Base-by-base conservation (phyloP, 2,329 filamentous ascomycete species). In the Colletotrichum falcatum region DNA sequence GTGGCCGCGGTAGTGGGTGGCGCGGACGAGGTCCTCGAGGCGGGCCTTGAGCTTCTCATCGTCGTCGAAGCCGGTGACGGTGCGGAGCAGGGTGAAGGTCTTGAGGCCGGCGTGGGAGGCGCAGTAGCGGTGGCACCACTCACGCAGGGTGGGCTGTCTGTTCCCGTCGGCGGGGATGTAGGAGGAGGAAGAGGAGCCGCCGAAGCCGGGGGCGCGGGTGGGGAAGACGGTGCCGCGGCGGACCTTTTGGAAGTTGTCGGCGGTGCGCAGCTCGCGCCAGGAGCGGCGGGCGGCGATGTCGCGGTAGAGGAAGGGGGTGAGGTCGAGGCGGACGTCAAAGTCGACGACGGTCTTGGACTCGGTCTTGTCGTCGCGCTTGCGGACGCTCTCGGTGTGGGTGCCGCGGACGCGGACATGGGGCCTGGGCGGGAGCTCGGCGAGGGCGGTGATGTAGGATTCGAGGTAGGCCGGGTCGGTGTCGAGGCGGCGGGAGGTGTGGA, bases 71-170 rank as follows among this genome's bases (percentile, higher is more conserved):
- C 91, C 91, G 0, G 83, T 78, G 59, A 94, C 82, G 39, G 80
- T 80, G 11, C 88, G 83, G 72, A 81, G 80, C 26, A 91, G 79
- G 1, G 79, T 76, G 73, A 91, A 89, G 54, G 79, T 83, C 76
- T 91, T 91, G 42, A 93, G 82, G 11, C 82, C 82, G 1, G 88
- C 83, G 28, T 83, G 81, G 73, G 86, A 89, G 2, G 86, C 86
- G 75, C 88, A 90, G 80, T 89, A 95, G 48, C 86, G 85, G 68
- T 91, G 87, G 74, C 91, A 93, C 92, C 92, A 94, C 69, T 90
- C 86, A 11, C 56, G 68, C 23, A 76, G 71, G 8, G 61, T 69
- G 7, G 72, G 65, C 54, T 64, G 37, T 8, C 48, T 55, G 39
- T 37, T 48, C 8, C 53, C 55, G 53, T 70, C 65, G 8, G 30